Percentiles rank a stretch among this genome's conserved stretches.
Evolutionary conservation across 2,329 filamentous ascomycete genomes (phyloP).

Genomic region (Macrophomina phaseolina): DNA sequence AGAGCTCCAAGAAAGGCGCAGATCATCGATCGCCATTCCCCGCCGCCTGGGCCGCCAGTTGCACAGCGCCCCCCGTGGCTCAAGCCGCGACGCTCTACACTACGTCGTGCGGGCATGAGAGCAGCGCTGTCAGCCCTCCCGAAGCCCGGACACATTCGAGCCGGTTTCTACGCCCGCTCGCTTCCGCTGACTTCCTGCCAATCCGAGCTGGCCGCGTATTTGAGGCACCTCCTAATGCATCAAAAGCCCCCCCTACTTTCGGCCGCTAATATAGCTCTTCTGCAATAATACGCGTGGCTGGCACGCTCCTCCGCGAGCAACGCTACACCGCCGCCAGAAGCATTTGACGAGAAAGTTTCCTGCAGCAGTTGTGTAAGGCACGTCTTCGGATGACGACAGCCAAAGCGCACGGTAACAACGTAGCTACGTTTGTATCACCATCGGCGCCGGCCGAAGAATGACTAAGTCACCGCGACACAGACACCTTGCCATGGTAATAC

Average conservation of each 20-base stretch:
- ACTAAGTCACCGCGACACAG: not conserved
- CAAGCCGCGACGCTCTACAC: not conserved
- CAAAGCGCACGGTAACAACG: not conserved
- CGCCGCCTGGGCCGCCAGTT: not conserved
- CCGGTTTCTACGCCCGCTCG: not conserved
- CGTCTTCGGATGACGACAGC: slow-evolving; percentile 5
- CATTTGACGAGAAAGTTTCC: not conserved
- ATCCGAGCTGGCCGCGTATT: slow-evolving; percentile 18
- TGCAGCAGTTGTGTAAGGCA: slow-evolving; percentile 9
- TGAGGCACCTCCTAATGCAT: slow-evolving; percentile 8
- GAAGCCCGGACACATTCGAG: not conserved
- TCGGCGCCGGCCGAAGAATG: slow-evolving; percentile 1
- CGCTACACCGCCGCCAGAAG: not conserved
- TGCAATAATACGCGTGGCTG: slow-evolving; percentile 15
- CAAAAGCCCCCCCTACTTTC: not conserved
- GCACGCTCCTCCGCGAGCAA: not conserved
- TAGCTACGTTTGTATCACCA: not conserved
- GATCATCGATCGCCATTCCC: slow-evolving; percentile 17
- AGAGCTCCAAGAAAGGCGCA: not conserved
- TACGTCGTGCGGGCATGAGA: not conserved
- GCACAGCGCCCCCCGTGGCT: slow-evolving; percentile 12
- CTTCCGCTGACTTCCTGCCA: not conserved
- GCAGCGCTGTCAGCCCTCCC: not conserved
- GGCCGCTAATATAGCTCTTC: slow-evolving; percentile 19
- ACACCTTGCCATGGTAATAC: not conserved